Evolutionary conservation across 306 rosid genomes (phyloP).

Genomic region (Lathyrus aphaca): DNA sequence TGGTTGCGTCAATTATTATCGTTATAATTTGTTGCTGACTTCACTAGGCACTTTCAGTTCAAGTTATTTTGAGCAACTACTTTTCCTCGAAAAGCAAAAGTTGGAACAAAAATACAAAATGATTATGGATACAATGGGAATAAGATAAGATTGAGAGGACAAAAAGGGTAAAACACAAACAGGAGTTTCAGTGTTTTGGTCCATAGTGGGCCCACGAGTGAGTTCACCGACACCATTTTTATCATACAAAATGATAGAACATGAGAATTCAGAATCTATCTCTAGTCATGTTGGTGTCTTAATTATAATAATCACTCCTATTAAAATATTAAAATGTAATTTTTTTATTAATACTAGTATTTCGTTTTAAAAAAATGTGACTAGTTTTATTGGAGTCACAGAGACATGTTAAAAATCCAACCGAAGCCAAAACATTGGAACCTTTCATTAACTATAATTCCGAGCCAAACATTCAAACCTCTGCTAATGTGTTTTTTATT

Average conservation of each 20-base stretch:
- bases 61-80: neutral
- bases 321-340: no score
- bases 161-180: neutral
- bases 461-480: conserved; percentile 34
- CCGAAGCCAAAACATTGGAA: no score
- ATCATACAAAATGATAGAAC: neutral
- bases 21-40: conserved; percentile 12
- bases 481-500: neutral
- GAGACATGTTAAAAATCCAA: no score
- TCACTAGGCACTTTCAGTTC: conserved; percentile 20
- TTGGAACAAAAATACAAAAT: neutral
- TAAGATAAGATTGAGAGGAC: neutral
- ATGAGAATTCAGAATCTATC: conserved; percentile 15
- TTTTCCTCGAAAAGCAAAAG: neutral
- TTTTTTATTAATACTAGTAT: no score
- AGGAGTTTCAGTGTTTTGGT: conserved; percentile 14
- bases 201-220: conserved; percentile 22
- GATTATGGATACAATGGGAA: neutral
- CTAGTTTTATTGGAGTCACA: no score
- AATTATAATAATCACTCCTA: no score
- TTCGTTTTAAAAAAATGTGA: no score
- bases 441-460: neutral
- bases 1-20: neutral
- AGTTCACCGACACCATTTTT: conserved; percentile 31
- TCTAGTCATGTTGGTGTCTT: no score